Evolutionary conservation across 1,284 basidiomycete genomes (phyloP), one percentile per base, ranked within the genome.

Genomic region (Austroboletus novae-zelandiae): DNA sequence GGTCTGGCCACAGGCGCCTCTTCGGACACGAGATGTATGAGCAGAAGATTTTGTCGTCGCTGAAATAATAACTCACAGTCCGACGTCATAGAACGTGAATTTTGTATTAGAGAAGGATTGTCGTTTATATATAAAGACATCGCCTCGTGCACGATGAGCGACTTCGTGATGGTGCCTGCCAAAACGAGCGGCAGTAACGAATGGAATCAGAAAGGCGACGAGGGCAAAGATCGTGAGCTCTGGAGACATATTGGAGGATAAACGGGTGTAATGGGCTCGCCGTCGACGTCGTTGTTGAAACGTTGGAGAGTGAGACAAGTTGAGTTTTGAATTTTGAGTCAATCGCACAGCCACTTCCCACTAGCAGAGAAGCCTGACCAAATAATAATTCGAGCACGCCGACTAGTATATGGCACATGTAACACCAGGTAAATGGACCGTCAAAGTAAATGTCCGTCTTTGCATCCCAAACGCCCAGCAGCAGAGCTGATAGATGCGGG

Each of bases 61-160:
- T 7, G 32, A 41, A 25, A 20, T 6, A 23, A 45, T 23, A 8
- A 71, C 80, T 68, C 57, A 84, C 82, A 78, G 57, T 30, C 81
- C 81, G 55, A 75, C 76, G 32, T 75, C 74, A 60, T 84, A 85
- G 58, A 67, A 84, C 13, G 81, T 81, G 61, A 72, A 73, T 41
- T 67, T 68, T 5, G 74, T 52, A 18, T 53, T 35, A 44, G 59
- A 3, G 20, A 23, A 71, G 0, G 17, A 39, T 42, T 65, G 58
- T 9, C 74, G 71, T 50, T 73, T 75, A 45, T 68, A 57, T 34
- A 75, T 48, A n/a, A 68, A 57, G 0, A 75, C 61, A 47, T 74
- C 67, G 31, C 67, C 70, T 39, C 67, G 59, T 34, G 69, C 69
- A 40, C 79, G 77, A 43, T 66, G 71, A 20, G 76, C 75, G 35